Conservation (phyloP, 1,284 basidiomycete species). For the Apiotrichum akiyoshidainum region DNA sequence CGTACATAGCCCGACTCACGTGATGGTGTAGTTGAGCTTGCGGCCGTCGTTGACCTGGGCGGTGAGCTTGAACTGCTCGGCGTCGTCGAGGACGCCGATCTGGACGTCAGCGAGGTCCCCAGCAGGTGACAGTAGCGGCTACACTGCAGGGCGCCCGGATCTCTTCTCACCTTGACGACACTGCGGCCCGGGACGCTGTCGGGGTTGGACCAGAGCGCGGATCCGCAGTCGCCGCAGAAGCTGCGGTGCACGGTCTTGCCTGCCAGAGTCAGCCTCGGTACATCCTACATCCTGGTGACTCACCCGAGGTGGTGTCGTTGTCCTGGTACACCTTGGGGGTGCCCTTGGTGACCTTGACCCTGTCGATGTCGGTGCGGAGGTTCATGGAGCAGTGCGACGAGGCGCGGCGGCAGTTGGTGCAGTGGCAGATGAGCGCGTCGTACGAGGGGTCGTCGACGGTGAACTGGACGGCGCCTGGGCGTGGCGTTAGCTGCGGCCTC, state of each 20-base stretch:
- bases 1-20: too few relatives aligned
- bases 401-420: slow-evolving; percentile 7
- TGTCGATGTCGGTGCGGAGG: slow-evolving; percentile 4
- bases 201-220: slow-evolving; percentile 14
- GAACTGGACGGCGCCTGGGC: slow-evolving; percentile 9
- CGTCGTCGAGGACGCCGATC: slow-evolving; percentile 10
- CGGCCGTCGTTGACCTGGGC: background rate
- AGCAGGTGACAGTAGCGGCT: too few relatives aligned
- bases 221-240: slow-evolving; percentile 19
- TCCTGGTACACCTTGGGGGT: slow-evolving; percentile 12
- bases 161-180: slow-evolving; percentile 10
- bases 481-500: background rate
- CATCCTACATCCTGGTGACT: too few relatives aligned
- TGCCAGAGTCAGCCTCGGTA: background rate
- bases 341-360: slow-evolving; percentile 13
- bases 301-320: slow-evolving; percentile 1
- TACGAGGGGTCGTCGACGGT: slow-evolving; percentile 9
- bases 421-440: slow-evolving; percentile 9
- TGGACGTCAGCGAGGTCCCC: background rate
- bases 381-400: slow-evolving; percentile 7
- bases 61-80: slow-evolving; percentile 4
- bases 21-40: too few relatives aligned
- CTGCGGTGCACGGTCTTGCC: slow-evolving; percentile 15
- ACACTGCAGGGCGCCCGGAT: too few relatives aligned
- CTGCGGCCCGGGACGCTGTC: slow-evolving; percentile 3